Evolutionary conservation across 2,329 filamentous ascomycete genomes (phyloP).

Genomic region (Fusarium poae): DNA sequence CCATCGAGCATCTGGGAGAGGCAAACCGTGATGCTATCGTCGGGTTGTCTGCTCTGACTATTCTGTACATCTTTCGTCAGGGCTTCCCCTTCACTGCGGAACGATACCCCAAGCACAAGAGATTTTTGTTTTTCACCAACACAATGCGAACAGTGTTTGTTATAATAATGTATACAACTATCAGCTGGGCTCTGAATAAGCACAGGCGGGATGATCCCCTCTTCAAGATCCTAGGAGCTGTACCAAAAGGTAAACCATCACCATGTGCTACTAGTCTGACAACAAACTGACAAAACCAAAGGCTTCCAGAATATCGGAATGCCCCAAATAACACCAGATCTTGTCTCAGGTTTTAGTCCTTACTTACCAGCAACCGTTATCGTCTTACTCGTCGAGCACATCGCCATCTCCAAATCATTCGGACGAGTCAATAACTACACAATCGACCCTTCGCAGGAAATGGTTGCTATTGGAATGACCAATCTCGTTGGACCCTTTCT

Average conservation of each 20-base stretch:
- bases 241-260: constrained; percentile 72
- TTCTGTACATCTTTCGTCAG: constrained; percentile 82
- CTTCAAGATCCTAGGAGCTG: constrained; percentile 80
- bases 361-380: constrained; percentile 89
- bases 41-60: constrained; percentile 82
- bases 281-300: constrained; percentile 28
- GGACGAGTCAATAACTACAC: constrained; percentile 96
- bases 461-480: constrained; percentile 92
- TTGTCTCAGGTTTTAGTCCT: constrained; percentile 76
- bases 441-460: constrained; percentile 94
- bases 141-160: constrained; percentile 92
- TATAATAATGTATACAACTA: constrained; percentile 90
- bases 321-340: constrained; percentile 73
- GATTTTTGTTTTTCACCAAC: constrained; percentile 88
- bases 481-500: constrained; percentile 94
- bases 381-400: constrained; percentile 96
- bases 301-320: constrained; percentile 85
- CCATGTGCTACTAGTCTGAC: background rate
- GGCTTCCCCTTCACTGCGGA: constrained; percentile 75
- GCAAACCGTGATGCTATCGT: constrained; percentile 85
- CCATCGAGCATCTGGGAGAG: constrained; percentile 76
- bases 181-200: constrained; percentile 87
- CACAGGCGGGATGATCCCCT: constrained; percentile 71
- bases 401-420: constrained; percentile 97
- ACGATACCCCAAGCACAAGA: constrained; percentile 76